A percentile compares a stretch with the other conserved stretches of the same genome.
Evolutionary conservation across 1,139 yeast species (phyloP).

Genomic region (Magnusiomyces paraingens): DNA sequence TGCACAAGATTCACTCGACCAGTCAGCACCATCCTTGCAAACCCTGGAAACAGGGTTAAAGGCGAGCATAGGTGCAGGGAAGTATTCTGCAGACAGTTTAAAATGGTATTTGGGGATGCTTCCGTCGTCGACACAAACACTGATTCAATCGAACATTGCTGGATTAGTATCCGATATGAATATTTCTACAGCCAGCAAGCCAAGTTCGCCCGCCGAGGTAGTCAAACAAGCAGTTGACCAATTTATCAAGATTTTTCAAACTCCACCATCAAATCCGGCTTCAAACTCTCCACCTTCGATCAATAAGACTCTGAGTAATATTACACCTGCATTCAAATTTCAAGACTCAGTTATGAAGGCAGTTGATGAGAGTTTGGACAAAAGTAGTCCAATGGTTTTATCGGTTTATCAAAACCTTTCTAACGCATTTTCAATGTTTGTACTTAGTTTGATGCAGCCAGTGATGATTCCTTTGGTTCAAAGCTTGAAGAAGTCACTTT

Average conservation of each 20-base stretch:
- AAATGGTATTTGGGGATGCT: constrained; percentile 11
- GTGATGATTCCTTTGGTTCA: constrained; percentile 22
- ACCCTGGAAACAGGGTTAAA: constrained; percentile 10
- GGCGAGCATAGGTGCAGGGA: constrained; percentile 5
- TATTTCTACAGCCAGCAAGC: background rate
- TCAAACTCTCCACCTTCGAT: too few relatives aligned
- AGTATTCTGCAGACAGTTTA: constrained; percentile 6
- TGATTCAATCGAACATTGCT: background rate
- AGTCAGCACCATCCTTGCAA: constrained; percentile 3
- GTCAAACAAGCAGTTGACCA: background rate
- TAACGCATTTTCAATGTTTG: constrained; percentile 22
- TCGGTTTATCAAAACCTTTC: constrained; percentile 20
- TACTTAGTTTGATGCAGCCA: constrained; percentile 25
- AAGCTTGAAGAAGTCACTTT: constrained; percentile 18
- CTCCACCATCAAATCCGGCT: too few relatives aligned
- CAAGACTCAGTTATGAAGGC: constrained; percentile 4
- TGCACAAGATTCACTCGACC: constrained; percentile 23
- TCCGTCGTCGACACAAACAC: constrained; percentile 3
- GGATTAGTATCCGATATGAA: background rate
- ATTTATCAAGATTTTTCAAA: background rate
- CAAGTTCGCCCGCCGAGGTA: background rate
- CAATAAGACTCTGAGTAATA: constrained; percentile 13
- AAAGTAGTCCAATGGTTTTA: background rate
- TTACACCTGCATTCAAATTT: constrained; percentile 10
- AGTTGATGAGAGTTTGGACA: background rate